A percentile compares a stretch with the other conserved stretches of the same genome.
Conservation (phyloP, 2,329 filamentous ascomycete species). For the Berkeleyomyces basicola region DNA sequence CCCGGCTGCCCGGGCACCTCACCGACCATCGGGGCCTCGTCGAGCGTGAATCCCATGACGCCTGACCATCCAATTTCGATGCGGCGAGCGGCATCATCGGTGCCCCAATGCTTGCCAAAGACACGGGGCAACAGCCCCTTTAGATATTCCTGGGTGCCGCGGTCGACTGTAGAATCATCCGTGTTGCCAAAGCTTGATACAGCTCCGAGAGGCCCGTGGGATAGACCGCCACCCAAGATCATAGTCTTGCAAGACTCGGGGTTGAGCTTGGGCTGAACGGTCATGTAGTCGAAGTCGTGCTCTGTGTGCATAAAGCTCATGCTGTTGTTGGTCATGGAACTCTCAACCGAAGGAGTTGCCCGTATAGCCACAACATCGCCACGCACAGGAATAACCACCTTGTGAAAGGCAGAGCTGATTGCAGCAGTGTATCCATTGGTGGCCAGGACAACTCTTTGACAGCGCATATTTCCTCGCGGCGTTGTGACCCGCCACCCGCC, state of each 20-base stretch:
- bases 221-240: slow-evolving; percentile 44
- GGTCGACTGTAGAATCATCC: slow-evolving; percentile 36
- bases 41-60: slow-evolving; percentile 39
- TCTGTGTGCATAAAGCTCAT: slow-evolving; percentile 38
- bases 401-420: slow-evolving; percentile 12
- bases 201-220: slow-evolving; percentile 25
- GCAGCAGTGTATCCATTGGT: slow-evolving; percentile 20
- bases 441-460: slow-evolving; percentile 17
- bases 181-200: slow-evolving; percentile 35
- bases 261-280: slow-evolving; percentile 30
- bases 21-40: slow-evolving; percentile 37
- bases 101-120: slow-evolving; percentile 36
- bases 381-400: slow-evolving; percentile 16
- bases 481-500: slow-evolving; percentile 15
- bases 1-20: slow-evolving; percentile 27
- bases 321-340: slow-evolving; percentile 26
- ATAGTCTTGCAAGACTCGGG: slow-evolving; percentile 26
- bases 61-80: slow-evolving; percentile 35
- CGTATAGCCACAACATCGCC: slow-evolving; percentile 13
- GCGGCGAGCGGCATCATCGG: slow-evolving; percentile 23
- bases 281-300: slow-evolving; percentile 50
- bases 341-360: neutral
- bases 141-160: slow-evolving; percentile 32
- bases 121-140: slow-evolving; percentile 28
- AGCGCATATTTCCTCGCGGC: slow-evolving; percentile 15